Evolutionary conservation across 768 basidiomycete species (phyloP).

Genomic region (Dioszegia hungarica): DNA sequence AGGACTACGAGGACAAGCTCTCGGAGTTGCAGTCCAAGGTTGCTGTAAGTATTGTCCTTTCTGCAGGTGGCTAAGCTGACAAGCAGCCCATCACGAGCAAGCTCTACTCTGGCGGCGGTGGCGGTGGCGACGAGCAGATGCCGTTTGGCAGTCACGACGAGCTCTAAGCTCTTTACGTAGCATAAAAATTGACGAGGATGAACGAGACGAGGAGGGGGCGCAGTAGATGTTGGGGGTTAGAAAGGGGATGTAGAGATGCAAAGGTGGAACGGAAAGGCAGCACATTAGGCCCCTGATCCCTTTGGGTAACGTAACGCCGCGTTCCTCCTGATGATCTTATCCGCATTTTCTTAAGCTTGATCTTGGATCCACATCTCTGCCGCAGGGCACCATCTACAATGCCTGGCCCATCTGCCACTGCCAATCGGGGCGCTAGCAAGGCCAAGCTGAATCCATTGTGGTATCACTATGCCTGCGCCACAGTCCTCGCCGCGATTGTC

Average conservation of each 20-base stretch:
- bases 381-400: too few relatives aligned
- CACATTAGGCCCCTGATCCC: too few relatives aligned
- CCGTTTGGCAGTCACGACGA: constrained; percentile 56
- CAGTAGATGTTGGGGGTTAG: not conserved
- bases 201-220: too few relatives aligned
- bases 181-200: too few relatives aligned
- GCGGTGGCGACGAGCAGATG: constrained; percentile 54
- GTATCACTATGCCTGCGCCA: constrained; percentile 48
- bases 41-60: constrained; percentile 28
- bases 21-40: constrained; percentile 50
- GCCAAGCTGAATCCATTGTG: constrained; percentile 46
- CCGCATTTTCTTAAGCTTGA: not conserved
- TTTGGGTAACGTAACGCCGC: too few relatives aligned
- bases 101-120: constrained; percentile 51
- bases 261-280: too few relatives aligned
- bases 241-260: not conserved
- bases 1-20: constrained; percentile 89
- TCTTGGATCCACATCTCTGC: too few relatives aligned
- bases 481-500: constrained; percentile 39
- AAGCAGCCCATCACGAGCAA: constrained; percentile 74
- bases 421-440: constrained; percentile 19
- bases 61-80: not conserved
- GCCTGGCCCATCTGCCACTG: too few relatives aligned
- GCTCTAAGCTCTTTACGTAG: constrained; percentile 49
- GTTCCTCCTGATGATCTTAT: not conserved